phyloP scores from a whole-genome alignment of 1,284 basidiomycete genomes.

The Schizophyllum commune region DNA sequence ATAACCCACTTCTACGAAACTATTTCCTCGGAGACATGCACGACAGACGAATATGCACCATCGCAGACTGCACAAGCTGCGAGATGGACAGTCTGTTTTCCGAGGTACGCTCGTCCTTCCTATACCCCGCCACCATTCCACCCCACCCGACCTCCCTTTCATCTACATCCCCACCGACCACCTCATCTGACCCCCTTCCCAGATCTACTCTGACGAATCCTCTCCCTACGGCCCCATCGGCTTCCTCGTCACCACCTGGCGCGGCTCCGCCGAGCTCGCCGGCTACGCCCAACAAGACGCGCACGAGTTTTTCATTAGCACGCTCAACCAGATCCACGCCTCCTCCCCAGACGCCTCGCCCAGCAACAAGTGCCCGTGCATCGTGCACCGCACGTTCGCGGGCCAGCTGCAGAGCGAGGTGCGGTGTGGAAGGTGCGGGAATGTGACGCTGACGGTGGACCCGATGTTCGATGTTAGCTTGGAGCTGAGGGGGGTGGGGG shows the following conservation, averaged over 20 bases:
- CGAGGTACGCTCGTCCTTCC: conserved; percentile 44
- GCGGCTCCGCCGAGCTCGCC: conserved; percentile 73
- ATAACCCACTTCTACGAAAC: conserved; percentile 87
- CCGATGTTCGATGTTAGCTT: conserved; percentile 91
- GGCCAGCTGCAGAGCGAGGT: conserved; percentile 88
- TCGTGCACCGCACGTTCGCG: conserved; percentile 88
- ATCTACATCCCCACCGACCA: too few relatives aligned
- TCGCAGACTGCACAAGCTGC: conserved; percentile 82
- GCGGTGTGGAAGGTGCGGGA: conserved; percentile 74
- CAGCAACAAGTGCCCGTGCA: conserved; percentile 78
- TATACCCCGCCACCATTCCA: too few relatives aligned
- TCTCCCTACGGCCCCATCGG: conserved; percentile 76
- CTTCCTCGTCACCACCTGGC: conserved; percentile 86
- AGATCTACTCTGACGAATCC: conserved; percentile 71
- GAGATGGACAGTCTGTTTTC: conserved; percentile 91
- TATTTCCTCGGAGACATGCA: conserved; percentile 90
- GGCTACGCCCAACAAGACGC: conserved; percentile 94
- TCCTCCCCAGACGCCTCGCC: conserved; percentile 60
- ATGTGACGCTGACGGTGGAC: conserved; percentile 75
- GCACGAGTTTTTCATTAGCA: conserved; percentile 84
- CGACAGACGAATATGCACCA: conserved; percentile 59
- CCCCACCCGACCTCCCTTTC: background rate
- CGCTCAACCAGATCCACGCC: conserved; percentile 80
- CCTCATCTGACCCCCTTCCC: conserved; percentile 1
- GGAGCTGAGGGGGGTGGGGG: conserved; percentile 59